Base-by-base conservation (phyloP, 768 basidiomycete genomes). In the Kwoniella newhampshirensis region DNA sequence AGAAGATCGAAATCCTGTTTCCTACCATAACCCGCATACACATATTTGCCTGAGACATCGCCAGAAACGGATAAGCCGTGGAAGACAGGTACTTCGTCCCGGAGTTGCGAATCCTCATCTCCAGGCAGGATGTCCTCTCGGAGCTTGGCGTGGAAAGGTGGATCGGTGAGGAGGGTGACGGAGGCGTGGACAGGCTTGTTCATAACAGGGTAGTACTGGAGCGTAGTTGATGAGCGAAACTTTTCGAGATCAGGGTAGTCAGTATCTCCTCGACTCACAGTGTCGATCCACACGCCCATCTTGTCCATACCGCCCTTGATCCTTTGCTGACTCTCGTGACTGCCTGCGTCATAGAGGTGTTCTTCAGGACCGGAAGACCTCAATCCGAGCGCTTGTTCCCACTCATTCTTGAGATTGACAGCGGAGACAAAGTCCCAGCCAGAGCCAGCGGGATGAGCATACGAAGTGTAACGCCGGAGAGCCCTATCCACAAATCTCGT, bases 41-140 rank as follows among this genome's bases (percentile, higher is more conserved):
- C 57, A 50, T 73, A 63, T 46, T 67, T 55, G 5, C 49, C 73
- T 6, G 81, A 79, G 17, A 83, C 91, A 58, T 86, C 84, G 1
- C 93, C 93, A 42, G 83, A 84, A 43, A 81, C 82, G 65, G 87
- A 89, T 12, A 89, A 77, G 3, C 90, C 92, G 75, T 93, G 91
- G 84, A 88, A 98, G n/a, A 87, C 77, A 0, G 87, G 85, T 13
- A 92, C 82, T 20, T 83, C 79, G 55, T 86, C 80, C 50, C 80
- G 81, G 64, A 87, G 85, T 59, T 83, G 81, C 4, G 88, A 88
- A 54, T 87, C 85, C 21, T 83, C 80, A 67, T 97, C 93, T 3
- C 82, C 79, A 2, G 83, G 81, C 59, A 91, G 86, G 64, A 86
- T 87, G 25, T 83, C 80, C 67, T 90, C 88, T 60, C 83, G 80